Evolutionary conservation across 805 yeast species (phyloP), one percentile per base, ranked within the genome.

Genomic region (Barnettozyma californica): DNA sequence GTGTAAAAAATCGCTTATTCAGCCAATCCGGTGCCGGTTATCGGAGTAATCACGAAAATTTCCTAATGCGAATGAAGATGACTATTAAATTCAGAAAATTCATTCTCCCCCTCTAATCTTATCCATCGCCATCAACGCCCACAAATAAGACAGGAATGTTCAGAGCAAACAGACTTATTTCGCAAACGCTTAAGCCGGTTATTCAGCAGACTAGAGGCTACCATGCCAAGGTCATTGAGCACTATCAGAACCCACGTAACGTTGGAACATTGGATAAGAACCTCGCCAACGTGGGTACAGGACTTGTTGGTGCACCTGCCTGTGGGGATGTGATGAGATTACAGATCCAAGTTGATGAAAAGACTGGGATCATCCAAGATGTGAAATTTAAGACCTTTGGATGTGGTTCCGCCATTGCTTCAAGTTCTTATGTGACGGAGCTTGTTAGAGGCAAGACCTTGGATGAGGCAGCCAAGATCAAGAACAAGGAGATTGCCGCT

Each of bases 321-420:
- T 94, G 99, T 72, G 99, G 99, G 48, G 99, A 94, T 73, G 99
- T 94, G 41, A 94, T 94, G 97, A 85, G 95, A 71, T 77, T 94
- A 55, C 98, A 94, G 68, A 94, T 94, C 62, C 81, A 91, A 66
- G 99, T 94, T 9, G 84, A 84, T 55, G 97, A 91, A 61, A 83
- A 77, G 49, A 81, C 95, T 21, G 99, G 99, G 1, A 76, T 87
- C 46, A 94, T 94, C 58, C 82, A 87, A 67, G 96, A 94, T 66
- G 99, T 92, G 53, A 92, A 90, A 68, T 94, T 94, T 72, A 94
- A 94, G 78, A 94, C 99, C 4, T 94, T 94, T 71, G 99, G 99
- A n/a, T 94, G 99, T 67, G 99, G 99, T 41, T 83, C 94, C 2
- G 99, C 99, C 45, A 94, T 94, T 66, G 99, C 99, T 1, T 87